Conservation (phyloP, 1,139 yeast genomes). For the Hemisphaericaspora xylofermentans region DNA sequence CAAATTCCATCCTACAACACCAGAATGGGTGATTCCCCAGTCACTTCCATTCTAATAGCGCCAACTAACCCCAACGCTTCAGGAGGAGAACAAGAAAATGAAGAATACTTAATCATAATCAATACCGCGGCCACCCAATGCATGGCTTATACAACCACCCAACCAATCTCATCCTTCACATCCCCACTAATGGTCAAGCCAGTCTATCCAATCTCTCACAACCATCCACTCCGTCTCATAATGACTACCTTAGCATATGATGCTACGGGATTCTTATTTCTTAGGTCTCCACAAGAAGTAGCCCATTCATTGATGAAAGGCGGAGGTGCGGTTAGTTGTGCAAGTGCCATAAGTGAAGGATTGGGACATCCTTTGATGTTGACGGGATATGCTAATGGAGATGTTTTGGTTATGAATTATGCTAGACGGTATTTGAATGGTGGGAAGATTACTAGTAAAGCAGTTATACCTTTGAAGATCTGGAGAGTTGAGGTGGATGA, state of each 20-base stretch:
- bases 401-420: constrained; percentile 34
- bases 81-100: too few species aligned
- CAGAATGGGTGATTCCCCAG: constrained; percentile 51
- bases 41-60: constrained; percentile 46
- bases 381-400: constrained; percentile 66
- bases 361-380: constrained; percentile 62
- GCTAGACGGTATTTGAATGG: constrained; percentile 38
- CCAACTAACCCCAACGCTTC: constrained; percentile 22
- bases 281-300: constrained; percentile 38
- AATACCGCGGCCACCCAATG: constrained; percentile 51
- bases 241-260: too few species aligned
- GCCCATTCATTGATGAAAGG: constrained; percentile 29
- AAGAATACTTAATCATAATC: constrained; percentile 37
- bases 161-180: constrained; percentile 37
- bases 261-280: constrained; percentile 27
- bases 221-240: constrained; percentile 25
- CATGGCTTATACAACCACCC: constrained; percentile 41
- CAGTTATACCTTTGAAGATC: constrained; percentile 32
- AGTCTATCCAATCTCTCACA: constrained; percentile 27
- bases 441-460: constrained; percentile 31
- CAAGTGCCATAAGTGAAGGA: constrained; percentile 30
- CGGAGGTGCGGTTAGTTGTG: constrained; percentile 32
- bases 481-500: constrained; percentile 31
- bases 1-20: constrained; percentile 48
- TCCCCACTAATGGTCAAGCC: constrained; percentile 24